Evolutionary conservation across 176 grass and related monocot genomes (phyloP), one percentile per base, ranked within the genome.

Genomic region (barley (Hordeum vulgare)): DNA sequence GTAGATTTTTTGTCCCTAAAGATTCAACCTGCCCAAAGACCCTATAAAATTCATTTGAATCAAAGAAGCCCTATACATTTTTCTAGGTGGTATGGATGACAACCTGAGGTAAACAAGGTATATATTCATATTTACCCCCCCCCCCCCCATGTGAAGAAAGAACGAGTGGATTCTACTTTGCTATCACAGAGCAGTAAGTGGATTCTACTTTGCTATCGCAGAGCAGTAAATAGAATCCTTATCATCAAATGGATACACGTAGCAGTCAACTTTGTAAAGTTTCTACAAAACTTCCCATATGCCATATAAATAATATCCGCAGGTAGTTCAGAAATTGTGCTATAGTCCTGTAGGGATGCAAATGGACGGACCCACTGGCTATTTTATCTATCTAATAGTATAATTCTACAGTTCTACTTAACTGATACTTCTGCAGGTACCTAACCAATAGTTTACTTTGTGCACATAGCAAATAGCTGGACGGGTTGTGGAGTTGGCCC

Each of bases 71-170:
- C 65, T 67, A 67, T 9, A 67, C 20, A 9, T 37, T 67, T 9
- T 67, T 37, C 18, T 36, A 24, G 66, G 6, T 41, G 36, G 8
- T 44, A 23, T 71, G 49, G 49, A 53, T 15, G 49, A 53, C 49
- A 53, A 17, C 49, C 6, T 20, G 17, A 53, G 17, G 17, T 53
- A 53, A 53, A 17, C 14, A 71, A 45, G 75, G 65, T 74, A 74
- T 65, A 80, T 65, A 80, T 74, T 73, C 76, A 86, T 4, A 51
- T 74, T 49, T 79, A 47, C 49, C 49, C 7, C 82, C 62, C 45
- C 7, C 82, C 4, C 61, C 60, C 72, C 85, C 68, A 76, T 37
- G 86, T 88, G 66, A 54, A 61, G 53, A 85, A 61, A 37, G 33
- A 61, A 33, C 74, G 57, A 31, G 51, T 25, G 58, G 39, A 74